These are phyloP conservation scores for Alternaria ventricosa DNA, from an alignment of 2,329 filamentous ascomycete genomes.

Conservation along the genomic window DNA sequence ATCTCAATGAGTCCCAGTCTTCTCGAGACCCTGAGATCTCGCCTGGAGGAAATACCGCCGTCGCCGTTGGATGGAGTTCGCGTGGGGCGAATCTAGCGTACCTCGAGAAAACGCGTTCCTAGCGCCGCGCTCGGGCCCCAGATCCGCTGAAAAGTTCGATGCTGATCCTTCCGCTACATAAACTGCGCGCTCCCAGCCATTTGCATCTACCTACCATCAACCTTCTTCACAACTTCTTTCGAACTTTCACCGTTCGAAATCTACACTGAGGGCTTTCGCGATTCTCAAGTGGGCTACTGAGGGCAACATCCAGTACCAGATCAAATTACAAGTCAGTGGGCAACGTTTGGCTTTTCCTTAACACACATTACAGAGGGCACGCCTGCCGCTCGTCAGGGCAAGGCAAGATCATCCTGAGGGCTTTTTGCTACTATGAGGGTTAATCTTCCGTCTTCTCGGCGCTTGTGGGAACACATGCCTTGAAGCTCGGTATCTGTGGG, in stretches of 20 bases:
- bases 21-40: not conserved
- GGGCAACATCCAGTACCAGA: constrained; percentile 41
- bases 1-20: not conserved
- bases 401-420: constrained; percentile 48
- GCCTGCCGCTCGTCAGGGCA: constrained; percentile 46
- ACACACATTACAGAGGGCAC: constrained; percentile 46
- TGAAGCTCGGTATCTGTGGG: constrained; percentile 54
- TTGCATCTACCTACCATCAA: constrained; percentile 18
- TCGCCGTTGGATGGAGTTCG: constrained; percentile 3
- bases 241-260: constrained; percentile 27
- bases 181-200: constrained; percentile 18
- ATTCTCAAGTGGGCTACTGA: constrained; percentile 46
- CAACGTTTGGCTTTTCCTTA: constrained; percentile 49
- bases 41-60: not conserved
- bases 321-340: constrained; percentile 50
- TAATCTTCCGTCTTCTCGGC: constrained; percentile 55
- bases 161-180: constrained; percentile 19
- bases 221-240: constrained; percentile 30
- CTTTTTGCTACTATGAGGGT: constrained; percentile 51
- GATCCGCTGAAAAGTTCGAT: constrained; percentile 22
- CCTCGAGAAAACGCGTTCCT: constrained; percentile 4
- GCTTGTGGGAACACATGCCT: constrained; percentile 62
- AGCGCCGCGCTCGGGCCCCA: constrained; percentile 1
- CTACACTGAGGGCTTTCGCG: constrained; percentile 40
- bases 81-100: constrained; percentile 10